Conservation (phyloP, 805 yeast species). For the Saccharomycopsis malanga region DNA sequence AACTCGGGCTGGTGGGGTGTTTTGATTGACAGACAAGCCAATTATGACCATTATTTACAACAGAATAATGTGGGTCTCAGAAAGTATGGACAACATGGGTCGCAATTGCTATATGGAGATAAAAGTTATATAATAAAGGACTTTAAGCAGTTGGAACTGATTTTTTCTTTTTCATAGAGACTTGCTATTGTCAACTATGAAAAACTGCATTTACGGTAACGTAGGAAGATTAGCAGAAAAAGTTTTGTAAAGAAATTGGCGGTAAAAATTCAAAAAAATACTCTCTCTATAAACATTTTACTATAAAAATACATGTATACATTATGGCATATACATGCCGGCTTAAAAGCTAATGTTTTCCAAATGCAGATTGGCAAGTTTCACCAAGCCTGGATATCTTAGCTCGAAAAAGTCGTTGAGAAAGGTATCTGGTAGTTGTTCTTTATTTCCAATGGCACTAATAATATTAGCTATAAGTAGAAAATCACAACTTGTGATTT, state of each 20-base stretch:
- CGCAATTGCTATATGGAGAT: constrained; percentile 2
- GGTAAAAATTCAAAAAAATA: too few species aligned
- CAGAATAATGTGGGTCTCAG: background rate
- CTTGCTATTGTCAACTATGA: background rate
- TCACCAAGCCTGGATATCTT: constrained; percentile 29
- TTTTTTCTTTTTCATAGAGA: too few species aligned
- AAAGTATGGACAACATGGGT: background rate
- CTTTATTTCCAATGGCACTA: constrained; percentile 27
- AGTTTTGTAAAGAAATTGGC: too few species aligned
- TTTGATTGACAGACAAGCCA: constrained; percentile 40
- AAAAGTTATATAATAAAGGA: constrained; percentile 2
- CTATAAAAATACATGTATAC: too few species aligned
- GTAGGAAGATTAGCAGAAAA: too few species aligned
- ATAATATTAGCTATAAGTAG: constrained; percentile 35
- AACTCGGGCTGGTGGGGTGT: constrained; percentile 59
- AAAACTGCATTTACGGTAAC: background rate
- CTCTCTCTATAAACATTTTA: too few species aligned
- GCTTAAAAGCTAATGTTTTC: too few species aligned
- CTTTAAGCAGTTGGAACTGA: constrained; percentile 4
- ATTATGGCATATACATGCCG: too few species aligned
- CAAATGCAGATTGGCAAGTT: background rate
- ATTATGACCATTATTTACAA: constrained; percentile 22
- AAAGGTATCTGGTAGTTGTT: constrained; percentile 35
- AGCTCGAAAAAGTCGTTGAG: constrained; percentile 30
- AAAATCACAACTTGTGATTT: constrained; percentile 30